These are phyloP conservation scores for Fomitopsis serialis DNA, from an alignment of 768 basidiomycete genomes.

Conservation along the genomic window DNA sequence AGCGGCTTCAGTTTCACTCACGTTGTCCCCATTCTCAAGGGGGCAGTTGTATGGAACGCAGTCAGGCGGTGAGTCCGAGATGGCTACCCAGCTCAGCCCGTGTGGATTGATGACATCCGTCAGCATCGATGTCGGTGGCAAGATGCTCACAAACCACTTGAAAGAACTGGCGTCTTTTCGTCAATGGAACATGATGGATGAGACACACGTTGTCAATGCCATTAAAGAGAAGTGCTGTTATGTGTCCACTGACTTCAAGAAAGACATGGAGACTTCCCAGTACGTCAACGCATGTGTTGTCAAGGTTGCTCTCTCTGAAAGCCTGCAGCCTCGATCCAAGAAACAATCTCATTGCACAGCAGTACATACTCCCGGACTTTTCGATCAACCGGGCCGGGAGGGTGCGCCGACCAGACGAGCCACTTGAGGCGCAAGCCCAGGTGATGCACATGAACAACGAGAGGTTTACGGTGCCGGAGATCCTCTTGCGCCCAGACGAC, in stretches of 20 bases:
- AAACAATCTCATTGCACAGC: constrained; percentile 68
- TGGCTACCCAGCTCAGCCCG: not conserved
- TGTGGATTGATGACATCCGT: constrained; percentile 4
- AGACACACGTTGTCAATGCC: constrained; percentile 89
- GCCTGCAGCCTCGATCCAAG: constrained; percentile 44
- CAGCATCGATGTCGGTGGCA: constrained; percentile 94
- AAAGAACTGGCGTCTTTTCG: constrained; percentile 92
- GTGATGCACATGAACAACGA: constrained; percentile 88
- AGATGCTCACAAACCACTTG: constrained; percentile 91
- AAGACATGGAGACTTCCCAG: constrained; percentile 77
- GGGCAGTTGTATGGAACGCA: constrained; percentile 70
- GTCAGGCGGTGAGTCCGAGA: constrained; percentile 64
- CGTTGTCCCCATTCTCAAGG: constrained; percentile 76
- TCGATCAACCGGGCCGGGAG: constrained; percentile 58
- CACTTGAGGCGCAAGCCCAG: constrained; percentile 51
- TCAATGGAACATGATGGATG: constrained; percentile 99
- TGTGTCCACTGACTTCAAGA: constrained; percentile 65
- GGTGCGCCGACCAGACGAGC: constrained; percentile 48
- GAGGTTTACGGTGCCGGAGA: constrained; percentile 87
- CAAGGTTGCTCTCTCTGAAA: constrained; percentile 3
- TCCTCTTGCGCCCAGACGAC: constrained; percentile 85
- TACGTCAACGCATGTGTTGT: constrained; percentile 32
- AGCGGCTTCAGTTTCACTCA: constrained; percentile 95
- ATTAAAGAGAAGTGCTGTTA: constrained; percentile 91
- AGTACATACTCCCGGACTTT: constrained; percentile 90